phyloP scores from a whole-genome alignment of 306 rosid species.

The Cicer yamashitae region DNA sequence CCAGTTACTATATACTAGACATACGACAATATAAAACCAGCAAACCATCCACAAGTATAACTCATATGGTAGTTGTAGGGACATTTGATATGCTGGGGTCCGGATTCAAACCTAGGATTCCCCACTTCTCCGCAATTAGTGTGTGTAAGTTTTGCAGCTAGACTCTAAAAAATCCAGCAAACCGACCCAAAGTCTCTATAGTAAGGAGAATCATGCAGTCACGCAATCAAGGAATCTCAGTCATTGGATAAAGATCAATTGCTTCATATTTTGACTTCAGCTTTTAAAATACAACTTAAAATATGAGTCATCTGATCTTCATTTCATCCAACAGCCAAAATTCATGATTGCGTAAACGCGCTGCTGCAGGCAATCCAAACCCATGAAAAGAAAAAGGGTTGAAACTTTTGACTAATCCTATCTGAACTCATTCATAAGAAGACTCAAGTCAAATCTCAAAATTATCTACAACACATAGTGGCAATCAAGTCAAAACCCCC shows the following conservation, averaged over 20 bases:
- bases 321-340: not conserved
- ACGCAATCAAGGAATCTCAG: not conserved
- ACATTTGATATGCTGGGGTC: no score
- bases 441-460: slow-evolving; percentile 48
- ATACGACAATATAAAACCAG: not conserved
- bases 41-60: no score
- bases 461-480: slow-evolving; percentile 20
- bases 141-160: no score
- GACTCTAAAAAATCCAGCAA: no score
- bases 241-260: not conserved
- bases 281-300: not conserved
- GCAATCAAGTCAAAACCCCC: slow-evolving; percentile 11
- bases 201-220: not conserved
- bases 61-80: no score
- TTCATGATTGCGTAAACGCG: no score
- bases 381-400: slow-evolving; percentile 2
- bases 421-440: slow-evolving; percentile 11
- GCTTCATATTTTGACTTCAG: not conserved
- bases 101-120: no score
- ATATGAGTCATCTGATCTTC: not conserved
- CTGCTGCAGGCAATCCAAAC: not conserved
- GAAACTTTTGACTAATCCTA: slow-evolving; percentile 15
- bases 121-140: no score
- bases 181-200: not conserved
- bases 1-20: not conserved